A percentile compares a stretch with the other conserved stretches of the same genome.
Conservation (phyloP, 2,329 filamentous ascomycete species). For the Aspergillus pseudoglaucus region DNA sequence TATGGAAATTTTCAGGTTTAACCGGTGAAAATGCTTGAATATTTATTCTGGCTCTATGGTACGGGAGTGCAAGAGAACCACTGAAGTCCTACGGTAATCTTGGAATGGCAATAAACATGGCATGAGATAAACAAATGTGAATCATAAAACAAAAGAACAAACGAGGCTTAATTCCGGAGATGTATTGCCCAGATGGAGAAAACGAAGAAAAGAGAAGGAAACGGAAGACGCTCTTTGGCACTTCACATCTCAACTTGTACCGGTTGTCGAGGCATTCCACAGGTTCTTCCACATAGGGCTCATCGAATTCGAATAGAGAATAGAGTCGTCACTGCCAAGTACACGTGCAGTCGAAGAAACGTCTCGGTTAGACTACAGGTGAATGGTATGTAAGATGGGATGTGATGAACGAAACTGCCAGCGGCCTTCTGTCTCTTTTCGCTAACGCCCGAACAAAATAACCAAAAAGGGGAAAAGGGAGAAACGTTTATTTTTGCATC, state of each 20-base stretch:
- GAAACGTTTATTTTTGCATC: conserved; percentile 75
- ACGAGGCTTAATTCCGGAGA: background rate
- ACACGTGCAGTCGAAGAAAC: conserved; percentile 9
- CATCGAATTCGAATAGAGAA: conserved; percentile 6
- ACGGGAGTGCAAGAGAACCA: background rate
- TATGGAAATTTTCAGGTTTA: conserved; percentile 41
- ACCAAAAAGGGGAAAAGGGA: conserved; percentile 8
- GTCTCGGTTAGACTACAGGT: conserved; percentile 20
- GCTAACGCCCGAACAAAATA: conserved; percentile 23
- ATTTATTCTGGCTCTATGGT: background rate
- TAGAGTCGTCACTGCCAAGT: conserved; percentile 9
- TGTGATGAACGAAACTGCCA: conserved; percentile 14
- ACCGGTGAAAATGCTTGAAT: conserved; percentile 20
- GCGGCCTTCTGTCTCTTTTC: conserved; percentile 20
- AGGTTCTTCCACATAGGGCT: background rate
- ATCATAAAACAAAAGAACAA: background rate
- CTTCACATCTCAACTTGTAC: background rate
- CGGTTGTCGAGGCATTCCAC: background rate
- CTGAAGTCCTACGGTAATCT: background rate
- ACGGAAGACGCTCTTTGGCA: background rate
- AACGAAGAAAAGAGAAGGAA: background rate
- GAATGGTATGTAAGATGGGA: conserved; percentile 15
- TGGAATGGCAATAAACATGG: background rate
- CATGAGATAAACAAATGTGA: too few species aligned
- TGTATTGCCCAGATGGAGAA: background rate